A percentile compares a stretch with the other conserved stretches of the same genome.
Evolutionary conservation across 805 yeast genomes (phyloP).

Genomic region (Pichia manshurica): DNA sequence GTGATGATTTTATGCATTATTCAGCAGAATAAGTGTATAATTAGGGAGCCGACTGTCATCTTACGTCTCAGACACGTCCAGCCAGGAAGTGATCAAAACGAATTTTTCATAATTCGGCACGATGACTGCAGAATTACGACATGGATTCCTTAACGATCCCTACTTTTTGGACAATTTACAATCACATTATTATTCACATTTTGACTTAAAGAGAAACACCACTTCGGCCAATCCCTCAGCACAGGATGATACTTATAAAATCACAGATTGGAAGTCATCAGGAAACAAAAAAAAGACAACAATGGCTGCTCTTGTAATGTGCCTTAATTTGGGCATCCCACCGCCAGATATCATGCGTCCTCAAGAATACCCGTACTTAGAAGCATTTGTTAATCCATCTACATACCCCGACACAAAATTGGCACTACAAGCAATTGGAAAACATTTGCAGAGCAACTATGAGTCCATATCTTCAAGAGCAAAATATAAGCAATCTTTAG

Average conservation of each 20-base stretch:
- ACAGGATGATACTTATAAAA: constrained; percentile 59
- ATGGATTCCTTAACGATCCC: constrained; percentile 30
- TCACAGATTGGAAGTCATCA: constrained; percentile 86
- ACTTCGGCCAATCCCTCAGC: constrained; percentile 78
- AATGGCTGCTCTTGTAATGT: constrained; percentile 84
- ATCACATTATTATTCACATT: constrained; percentile 45
- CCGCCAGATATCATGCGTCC: constrained; percentile 95
- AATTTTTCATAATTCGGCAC: no score
- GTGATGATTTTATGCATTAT: no score
- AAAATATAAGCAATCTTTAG: constrained; percentile 82
- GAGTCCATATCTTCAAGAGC: constrained; percentile 84
- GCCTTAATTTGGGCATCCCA: constrained; percentile 90
- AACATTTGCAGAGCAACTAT: constrained; percentile 79
- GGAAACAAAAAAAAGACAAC: constrained; percentile 89
- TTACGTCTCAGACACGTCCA: no score
- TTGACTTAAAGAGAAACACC: constrained; percentile 86
- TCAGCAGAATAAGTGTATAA: no score
- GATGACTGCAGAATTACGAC: constrained; percentile 25
- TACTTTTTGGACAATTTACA: constrained; percentile 26
- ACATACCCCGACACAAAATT: constrained; percentile 77
- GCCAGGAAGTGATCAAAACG: no score
- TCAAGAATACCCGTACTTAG: constrained; percentile 85
- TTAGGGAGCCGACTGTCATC: no score
- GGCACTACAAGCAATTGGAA: constrained; percentile 88
- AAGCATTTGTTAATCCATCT: constrained; percentile 91